Conservation (phyloP, 2,329 filamentous ascomycete species). For the Penicillium sp. region DNA sequence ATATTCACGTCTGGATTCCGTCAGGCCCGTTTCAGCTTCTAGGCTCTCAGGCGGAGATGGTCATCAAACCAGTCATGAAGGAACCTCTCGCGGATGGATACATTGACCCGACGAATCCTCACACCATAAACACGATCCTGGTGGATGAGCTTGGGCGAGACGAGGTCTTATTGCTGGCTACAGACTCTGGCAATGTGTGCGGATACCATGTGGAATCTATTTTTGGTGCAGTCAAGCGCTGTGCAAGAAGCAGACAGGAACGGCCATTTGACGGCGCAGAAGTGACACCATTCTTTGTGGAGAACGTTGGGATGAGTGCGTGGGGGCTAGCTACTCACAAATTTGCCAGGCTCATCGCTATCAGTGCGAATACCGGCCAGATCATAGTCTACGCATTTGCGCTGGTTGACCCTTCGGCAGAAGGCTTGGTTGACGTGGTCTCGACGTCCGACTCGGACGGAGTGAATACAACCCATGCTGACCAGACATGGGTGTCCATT, state of each 20-base stretch:
- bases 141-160: conserved; percentile 63
- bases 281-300: conserved; percentile 58
- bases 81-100: conserved; percentile 45
- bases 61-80: conserved; percentile 39
- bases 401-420: conserved; percentile 37
- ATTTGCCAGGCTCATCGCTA: conserved; percentile 75
- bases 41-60: conserved; percentile 34
- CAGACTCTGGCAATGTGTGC: conserved; percentile 69
- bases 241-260: conserved; percentile 11
- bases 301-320: conserved; percentile 70
- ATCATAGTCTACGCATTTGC: conserved; percentile 58
- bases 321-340: conserved; percentile 86
- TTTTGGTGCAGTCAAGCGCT: conserved; percentile 40
- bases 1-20: conserved; percentile 43
- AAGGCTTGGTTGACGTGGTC: conserved; percentile 14
- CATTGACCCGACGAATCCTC: conserved; percentile 48
- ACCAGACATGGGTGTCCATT: conserved; percentile 33
- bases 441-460: conserved; percentile 7
- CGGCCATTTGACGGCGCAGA: conserved; percentile 29
- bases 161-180: conserved; percentile 62
- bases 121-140: conserved; percentile 64
- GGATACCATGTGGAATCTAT: conserved; percentile 60
- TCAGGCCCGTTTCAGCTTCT: conserved; percentile 37
- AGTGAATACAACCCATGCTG: conserved; percentile 2
- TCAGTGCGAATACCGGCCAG: conserved; percentile 65